phyloP scores from a whole-genome alignment of 1,284 basidiomycete species.

The Pseudozyma flocculosa region DNA sequence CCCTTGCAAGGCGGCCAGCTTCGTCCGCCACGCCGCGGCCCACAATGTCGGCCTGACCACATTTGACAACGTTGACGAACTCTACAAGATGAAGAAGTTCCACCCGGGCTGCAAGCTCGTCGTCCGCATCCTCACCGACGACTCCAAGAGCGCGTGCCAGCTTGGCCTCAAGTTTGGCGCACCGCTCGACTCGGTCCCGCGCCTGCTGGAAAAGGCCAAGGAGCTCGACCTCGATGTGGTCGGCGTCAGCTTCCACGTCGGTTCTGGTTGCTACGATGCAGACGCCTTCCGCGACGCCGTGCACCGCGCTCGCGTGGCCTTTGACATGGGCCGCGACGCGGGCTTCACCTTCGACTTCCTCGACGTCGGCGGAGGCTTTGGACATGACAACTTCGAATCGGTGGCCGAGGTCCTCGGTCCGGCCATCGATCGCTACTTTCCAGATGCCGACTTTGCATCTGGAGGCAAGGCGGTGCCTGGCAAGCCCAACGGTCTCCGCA shows the following conservation, averaged over 20 bases:
- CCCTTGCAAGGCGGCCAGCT: constrained; percentile 94
- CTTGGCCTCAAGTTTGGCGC: constrained; percentile 98
- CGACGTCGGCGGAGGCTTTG: constrained; percentile 95
- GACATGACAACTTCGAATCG: constrained; percentile 80
- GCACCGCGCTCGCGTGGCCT: constrained; percentile 75
- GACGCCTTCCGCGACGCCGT: constrained; percentile 87
- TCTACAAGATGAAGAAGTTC: constrained; percentile 86
- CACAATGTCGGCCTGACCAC: constrained; percentile 88
- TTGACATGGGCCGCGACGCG: constrained; percentile 79
- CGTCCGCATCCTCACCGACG: constrained; percentile 92
- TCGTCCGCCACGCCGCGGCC: constrained; percentile 80
- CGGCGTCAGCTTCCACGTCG: constrained; percentile 97
- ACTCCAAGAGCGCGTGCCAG: constrained; percentile 88
- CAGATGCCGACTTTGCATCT: constrained; percentile 62
- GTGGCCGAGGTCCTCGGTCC: constrained; percentile 73
- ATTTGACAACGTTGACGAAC: constrained; percentile 95
- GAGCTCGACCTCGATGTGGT: constrained; percentile 82
- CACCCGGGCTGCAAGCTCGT: constrained; percentile 85
- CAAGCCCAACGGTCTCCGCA: constrained; percentile 67
- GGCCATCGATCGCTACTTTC: constrained; percentile 81
- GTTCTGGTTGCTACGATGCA: constrained; percentile 92
- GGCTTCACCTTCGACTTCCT: constrained; percentile 83
- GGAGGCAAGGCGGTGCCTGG: constrained; percentile 43
- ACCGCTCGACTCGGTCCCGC: constrained; percentile 76
- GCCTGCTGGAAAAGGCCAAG: constrained; percentile 75